Evolutionary conservation across 768 basidiomycete genomes (phyloP).

Genomic region (Russula emetica): DNA sequence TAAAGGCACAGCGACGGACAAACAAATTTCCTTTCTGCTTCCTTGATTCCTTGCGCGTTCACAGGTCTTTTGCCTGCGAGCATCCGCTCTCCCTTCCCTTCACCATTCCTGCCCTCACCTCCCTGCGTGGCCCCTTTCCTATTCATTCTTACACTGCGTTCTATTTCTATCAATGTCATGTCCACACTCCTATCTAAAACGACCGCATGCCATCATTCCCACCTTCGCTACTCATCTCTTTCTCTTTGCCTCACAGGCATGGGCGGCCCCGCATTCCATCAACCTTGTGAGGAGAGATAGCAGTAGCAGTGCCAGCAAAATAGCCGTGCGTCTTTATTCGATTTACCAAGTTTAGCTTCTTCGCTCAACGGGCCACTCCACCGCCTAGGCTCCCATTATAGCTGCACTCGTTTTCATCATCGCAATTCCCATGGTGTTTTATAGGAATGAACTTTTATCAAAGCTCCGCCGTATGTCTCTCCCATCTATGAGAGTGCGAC

Average conservation of each 20-base stretch:
- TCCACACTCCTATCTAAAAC: not conserved
- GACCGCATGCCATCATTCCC: not conserved
- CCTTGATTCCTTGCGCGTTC: not conserved
- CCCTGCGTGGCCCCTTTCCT: not conserved
- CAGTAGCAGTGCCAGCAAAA: not conserved
- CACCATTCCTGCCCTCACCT: not conserved
- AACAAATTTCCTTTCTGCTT: not conserved
- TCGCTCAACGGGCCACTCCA: not conserved
- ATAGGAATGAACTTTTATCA: not conserved
- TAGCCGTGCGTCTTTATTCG: constrained; percentile 3
- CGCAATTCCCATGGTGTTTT: constrained; percentile 5
- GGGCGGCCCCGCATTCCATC: constrained; percentile 17
- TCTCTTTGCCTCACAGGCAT: constrained; percentile 4
- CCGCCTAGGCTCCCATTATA: constrained; percentile 21
- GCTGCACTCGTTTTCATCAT: constrained; percentile 18
- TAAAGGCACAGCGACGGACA: not conserved
- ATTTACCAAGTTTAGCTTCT: not conserved
- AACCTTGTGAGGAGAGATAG: not conserved
- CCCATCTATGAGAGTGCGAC: not conserved
- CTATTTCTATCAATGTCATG: constrained; percentile 23
- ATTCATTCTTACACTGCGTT: not conserved
- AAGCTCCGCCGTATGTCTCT: not conserved
- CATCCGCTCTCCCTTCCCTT: not conserved
- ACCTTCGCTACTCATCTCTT: not conserved
- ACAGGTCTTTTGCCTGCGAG: not conserved